Evolutionary conservation across 2,329 filamentous ascomycete species (phyloP), one percentile per base, ranked within the genome.

Genomic region (Leptographium wingfieldii): DNA sequence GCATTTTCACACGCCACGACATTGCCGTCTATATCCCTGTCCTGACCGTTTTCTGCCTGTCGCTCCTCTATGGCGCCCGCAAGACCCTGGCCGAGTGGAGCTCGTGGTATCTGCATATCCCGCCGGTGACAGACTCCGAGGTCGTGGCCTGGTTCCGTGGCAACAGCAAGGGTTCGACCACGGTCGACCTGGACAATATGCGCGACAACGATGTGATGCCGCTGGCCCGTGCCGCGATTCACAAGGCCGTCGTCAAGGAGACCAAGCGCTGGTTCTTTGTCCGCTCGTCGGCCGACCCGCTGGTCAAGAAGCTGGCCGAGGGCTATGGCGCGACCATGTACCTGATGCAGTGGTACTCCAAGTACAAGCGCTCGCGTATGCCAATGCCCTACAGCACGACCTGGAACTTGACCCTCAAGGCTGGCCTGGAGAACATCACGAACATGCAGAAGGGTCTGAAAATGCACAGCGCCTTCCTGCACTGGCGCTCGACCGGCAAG

Each of bases 21-120:
- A 72, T 77, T 0, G 70, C 74, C 38, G 73, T 82, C 29, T 82
- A 82, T 62, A 71, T 79, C 9, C 68, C 72, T 6, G 69, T 81
- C 1, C 68, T 82, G 10, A 79, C 75, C 56, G 61, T 73, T 11
- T 80, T 82, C 63, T 70, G 80, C 9, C 65, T 81, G 27, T 60
- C 78, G 12, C 67, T 81, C 16, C 70, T 81, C 12, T 10, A 60
- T 14, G 25, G 77, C 75, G 7, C 74, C 11, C 48, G 35, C 48
- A 9, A 14, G 4, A 60, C 77, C 10, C 75, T 75, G 33, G 77
- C 77, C 1, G 74, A 79, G 1, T 65, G 79, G 33, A 74, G 74
- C 7, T 72, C 78, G 53, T 73, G 79, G 43, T 71, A 71, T 3
- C 72, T 78, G 31, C 73, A 72, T 49, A 73, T 79, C 7, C 73